These are phyloP conservation scores for Grosmannia serpens DNA, from an alignment of 2,329 filamentous ascomycete genomes.

Conservation along the genomic window DNA sequence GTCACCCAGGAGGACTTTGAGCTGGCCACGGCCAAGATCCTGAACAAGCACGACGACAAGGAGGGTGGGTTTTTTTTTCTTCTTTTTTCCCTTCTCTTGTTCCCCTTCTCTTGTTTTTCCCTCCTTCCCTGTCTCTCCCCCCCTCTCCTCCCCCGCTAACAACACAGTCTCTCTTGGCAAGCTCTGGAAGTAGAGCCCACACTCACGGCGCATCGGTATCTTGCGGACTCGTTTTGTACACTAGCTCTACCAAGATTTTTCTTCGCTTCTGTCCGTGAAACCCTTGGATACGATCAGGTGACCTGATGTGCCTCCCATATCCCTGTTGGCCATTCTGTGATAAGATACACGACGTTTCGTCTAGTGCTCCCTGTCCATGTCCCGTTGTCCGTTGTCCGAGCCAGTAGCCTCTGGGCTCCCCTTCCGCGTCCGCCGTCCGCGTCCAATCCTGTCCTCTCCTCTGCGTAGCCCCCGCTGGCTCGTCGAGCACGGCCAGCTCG, in stretches of 20 bases:
- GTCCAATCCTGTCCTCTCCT: background rate
- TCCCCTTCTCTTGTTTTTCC: constrained; percentile 27
- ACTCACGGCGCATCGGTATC: background rate
- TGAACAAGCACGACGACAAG: constrained; percentile 99
- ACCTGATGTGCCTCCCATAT: too few species aligned
- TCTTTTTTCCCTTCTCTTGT: background rate
- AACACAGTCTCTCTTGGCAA: constrained; percentile 55
- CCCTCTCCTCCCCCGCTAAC: constrained; percentile 3
- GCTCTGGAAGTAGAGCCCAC: constrained; percentile 38
- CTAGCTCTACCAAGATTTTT: background rate
- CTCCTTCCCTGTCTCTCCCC: background rate
- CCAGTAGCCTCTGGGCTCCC: too few species aligned
- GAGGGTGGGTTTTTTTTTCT: constrained; percentile 47
- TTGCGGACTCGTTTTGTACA: background rate
- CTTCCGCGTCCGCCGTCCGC: too few species aligned
- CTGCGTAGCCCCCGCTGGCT: constrained; percentile 48
- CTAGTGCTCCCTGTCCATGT: too few species aligned
- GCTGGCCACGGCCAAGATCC: constrained; percentile 93
- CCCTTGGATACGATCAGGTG: too few species aligned
- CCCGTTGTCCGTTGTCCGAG: too few species aligned
- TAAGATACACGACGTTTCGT: too few species aligned
- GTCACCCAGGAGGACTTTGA: constrained; percentile 99
- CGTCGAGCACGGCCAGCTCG: constrained; percentile 34
- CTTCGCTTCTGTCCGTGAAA: background rate
- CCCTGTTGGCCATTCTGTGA: too few species aligned